Percentiles rank a stretch among this genome's conserved stretches.
Conservation (phyloP, 148 eudicot genomes). For the Chenopodium berlandieri region DNA sequence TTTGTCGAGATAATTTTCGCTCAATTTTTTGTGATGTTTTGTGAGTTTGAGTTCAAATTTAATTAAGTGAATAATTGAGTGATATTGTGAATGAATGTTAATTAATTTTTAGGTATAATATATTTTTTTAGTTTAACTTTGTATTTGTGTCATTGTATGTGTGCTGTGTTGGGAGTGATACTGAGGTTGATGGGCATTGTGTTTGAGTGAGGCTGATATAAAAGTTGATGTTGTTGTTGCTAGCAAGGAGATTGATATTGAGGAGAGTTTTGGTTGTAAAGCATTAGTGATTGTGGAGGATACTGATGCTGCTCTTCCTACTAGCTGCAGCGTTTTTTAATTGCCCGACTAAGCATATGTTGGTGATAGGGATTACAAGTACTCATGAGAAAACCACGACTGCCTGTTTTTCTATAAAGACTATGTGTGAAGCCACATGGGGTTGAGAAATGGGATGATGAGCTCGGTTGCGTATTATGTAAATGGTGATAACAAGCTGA, state of each 20-base stretch:
- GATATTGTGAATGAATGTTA: no score
- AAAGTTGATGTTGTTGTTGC: constrained; percentile 95
- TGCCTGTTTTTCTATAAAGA: constrained; percentile 52
- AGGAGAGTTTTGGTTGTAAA: constrained; percentile 84
- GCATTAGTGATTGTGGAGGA: constrained; percentile 94
- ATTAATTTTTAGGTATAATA: no score
- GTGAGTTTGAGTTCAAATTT: no score
- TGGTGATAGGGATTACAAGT: constrained; percentile 82
- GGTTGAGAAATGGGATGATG: constrained; percentile 91
- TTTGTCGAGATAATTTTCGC: no score
- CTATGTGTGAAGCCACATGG: constrained; percentile 88
- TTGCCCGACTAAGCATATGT: constrained; percentile 72
- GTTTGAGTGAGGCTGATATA: constrained; percentile 84
- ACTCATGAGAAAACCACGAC: constrained; percentile 86
- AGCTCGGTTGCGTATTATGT: constrained; percentile 79
- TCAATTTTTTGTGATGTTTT: no score
- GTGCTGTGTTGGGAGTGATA: constrained; percentile 78
- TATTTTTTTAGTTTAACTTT: no score
- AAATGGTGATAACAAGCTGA: constrained; percentile 88
- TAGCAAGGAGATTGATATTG: constrained; percentile 84
- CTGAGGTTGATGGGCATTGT: constrained; percentile 72
- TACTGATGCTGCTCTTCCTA: constrained; percentile 62
- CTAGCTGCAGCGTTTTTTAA: constrained; percentile 82
- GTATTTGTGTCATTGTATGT: constrained; percentile 46
- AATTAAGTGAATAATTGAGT: no score